Base-by-base conservation (phyloP, 1,284 basidiomycete genomes). In the Trichosporon faecale region DNA sequence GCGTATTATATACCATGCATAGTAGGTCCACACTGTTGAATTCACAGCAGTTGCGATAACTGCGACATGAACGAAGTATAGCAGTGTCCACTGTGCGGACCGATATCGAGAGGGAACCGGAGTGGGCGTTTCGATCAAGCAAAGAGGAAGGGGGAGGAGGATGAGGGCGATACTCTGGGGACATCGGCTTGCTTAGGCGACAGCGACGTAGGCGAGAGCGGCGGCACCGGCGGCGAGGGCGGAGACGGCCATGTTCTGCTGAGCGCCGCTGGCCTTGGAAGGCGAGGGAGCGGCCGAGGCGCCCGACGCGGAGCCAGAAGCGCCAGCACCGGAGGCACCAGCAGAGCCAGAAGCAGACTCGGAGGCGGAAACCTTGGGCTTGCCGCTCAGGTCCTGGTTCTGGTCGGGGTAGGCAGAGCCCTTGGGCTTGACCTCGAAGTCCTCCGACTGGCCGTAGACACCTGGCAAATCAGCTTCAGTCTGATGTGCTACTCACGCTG, bases 371-470 rank as follows among this genome's bases (percentile, higher is more conserved):
- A 18, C 9, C 29, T 31, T 4, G 9, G 57, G 6, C 29, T 61
- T 61, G 27, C 57, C 57, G 27, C 16, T 31, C 57, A 61, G 57
- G 57, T 61, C 57, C 27, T 61, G 57, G 57, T 61, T 61, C 57
- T 61, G 57, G 57, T 61, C 57, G 57, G 57, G 57, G 57, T 61
- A 61, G 57, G 57, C 29, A 23, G 57, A 61, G 25, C 64, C 64
- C 40, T 29, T 49, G 18, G 64, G 7, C 64, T 65, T 65, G 40
- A 65, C 27, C 64, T 65, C 64, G 25, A 65, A 65, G 7, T 27
- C 18, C 40, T 65, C 44, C 40, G 64, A 65, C 64, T 44, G 46
- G 64, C 40, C 64, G 5, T 44, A 65, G 16, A 61, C 6, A 31
- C 40, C 64, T 65, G 31, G 23, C 49, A 25, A 7, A 9, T 52